These are phyloP conservation scores for Platanthera zijinensis DNA, from an alignment of 106 monocot species.

Conservation along the genomic window DNA sequence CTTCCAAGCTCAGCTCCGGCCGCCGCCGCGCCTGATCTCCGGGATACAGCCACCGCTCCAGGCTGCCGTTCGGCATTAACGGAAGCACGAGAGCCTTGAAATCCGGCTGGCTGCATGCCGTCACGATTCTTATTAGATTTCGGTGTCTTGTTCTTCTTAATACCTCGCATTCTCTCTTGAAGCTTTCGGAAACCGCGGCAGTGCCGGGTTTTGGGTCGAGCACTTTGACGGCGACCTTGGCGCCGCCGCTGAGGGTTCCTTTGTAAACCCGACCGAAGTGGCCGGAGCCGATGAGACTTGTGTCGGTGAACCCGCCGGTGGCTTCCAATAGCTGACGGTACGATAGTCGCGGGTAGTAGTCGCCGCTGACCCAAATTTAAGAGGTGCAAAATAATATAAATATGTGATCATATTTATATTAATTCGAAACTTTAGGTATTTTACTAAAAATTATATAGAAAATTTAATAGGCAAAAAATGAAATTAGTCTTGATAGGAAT, in stretches of 20 bases:
- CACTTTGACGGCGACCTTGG: constrained; percentile 65
- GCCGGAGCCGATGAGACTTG: constrained; percentile 61
- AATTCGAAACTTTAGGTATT: too few relatives aligned
- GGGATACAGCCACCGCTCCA: constrained; percentile 51
- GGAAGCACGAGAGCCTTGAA: constrained; percentile 86
- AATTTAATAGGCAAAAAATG: too few relatives aligned
- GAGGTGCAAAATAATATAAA: too few relatives aligned
- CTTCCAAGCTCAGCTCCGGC: constrained; percentile 22
- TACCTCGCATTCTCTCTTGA: constrained; percentile 76
- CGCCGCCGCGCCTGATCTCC: background rate
- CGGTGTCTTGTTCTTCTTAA: constrained; percentile 69
- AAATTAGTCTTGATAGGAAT: too few relatives aligned
- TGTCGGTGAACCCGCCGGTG: constrained; percentile 54
- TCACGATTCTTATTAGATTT: constrained; percentile 79
- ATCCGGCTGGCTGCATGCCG: constrained; percentile 76
- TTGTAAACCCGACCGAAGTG: constrained; percentile 71
- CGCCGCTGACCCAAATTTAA: too few relatives aligned
- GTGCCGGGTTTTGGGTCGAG: constrained; percentile 26
- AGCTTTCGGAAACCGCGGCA: constrained; percentile 29
- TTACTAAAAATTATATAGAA: too few relatives aligned
- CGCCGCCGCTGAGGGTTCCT: constrained; percentile 40
- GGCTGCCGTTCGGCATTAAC: constrained; percentile 78
- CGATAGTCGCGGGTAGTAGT: constrained; percentile 62
- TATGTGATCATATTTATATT: too few relatives aligned
- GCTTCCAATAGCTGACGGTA: constrained; percentile 58